Conservation (phyloP, 306 rosid genomes). For the Arachis stenosperma region DNA sequence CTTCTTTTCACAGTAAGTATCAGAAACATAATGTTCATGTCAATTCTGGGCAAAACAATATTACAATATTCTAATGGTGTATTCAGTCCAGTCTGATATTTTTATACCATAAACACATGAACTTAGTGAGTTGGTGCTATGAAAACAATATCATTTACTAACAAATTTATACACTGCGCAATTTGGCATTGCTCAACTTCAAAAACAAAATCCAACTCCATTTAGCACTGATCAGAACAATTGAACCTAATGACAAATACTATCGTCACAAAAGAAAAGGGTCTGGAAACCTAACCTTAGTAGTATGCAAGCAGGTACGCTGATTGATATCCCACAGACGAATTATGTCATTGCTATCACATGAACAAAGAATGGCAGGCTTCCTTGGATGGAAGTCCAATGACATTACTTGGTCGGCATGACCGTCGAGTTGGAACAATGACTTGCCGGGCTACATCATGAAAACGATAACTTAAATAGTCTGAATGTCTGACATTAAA, state of each 20-base stretch:
- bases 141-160: constrained; percentile 8
- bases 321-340: constrained; percentile 55
- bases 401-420: constrained; percentile 62
- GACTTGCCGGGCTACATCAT: constrained; percentile 50
- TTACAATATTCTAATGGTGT: constrained; percentile 26
- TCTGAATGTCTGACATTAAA: not conserved
- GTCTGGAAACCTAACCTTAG: constrained; percentile 51
- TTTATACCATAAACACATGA: not conserved
- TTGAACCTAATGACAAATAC: not conserved
- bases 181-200: constrained; percentile 13
- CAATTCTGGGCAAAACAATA: constrained; percentile 14
- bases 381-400: constrained; percentile 72
- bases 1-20: constrained; percentile 15
- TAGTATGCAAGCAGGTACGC: constrained; percentile 36
- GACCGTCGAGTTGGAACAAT: constrained; percentile 46
- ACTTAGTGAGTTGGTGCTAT: not conserved
- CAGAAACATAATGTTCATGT: constrained; percentile 22
- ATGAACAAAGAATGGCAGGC: constrained; percentile 60
- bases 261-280: constrained; percentile 19
- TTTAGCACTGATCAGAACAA: not conserved
- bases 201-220: constrained; percentile 5
- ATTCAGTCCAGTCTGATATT: constrained; percentile 9
- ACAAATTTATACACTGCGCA: not conserved
- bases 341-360: constrained; percentile 54
- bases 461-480: constrained; percentile 23